Conservation (phyloP, 345 rosid genomes). For the Microcos paniculata region DNA sequence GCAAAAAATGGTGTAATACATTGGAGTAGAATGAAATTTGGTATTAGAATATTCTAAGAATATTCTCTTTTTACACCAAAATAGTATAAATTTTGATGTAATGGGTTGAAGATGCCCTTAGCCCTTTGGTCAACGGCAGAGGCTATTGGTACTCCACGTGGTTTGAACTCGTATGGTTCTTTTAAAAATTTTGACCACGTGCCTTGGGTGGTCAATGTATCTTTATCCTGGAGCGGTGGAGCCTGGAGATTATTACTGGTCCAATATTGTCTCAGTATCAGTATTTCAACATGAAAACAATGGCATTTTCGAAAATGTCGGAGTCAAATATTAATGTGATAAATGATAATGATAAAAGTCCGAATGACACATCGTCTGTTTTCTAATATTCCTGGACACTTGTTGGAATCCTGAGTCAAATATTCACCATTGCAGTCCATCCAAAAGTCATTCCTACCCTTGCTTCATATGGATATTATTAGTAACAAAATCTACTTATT, state of each 20-base stretch:
- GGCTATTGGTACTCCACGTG: background rate
- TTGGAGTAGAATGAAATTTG: too few relatives aligned
- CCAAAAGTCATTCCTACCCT: conserved; percentile 10
- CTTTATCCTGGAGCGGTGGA: too few relatives aligned
- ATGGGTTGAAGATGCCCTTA: too few relatives aligned
- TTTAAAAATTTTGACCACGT: background rate
- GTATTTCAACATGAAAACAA: too few relatives aligned
- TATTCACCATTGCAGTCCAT: background rate
- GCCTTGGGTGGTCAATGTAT: background rate
- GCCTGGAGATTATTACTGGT: background rate
- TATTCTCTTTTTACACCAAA: too few relatives aligned
- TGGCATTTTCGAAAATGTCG: background rate
- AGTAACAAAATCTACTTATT: too few relatives aligned
- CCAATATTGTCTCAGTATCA: background rate
- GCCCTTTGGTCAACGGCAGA: background rate
- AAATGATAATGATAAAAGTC: background rate
- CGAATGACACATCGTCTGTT: background rate
- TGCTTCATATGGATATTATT: too few relatives aligned
- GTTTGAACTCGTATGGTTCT: background rate
- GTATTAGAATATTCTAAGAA: too few relatives aligned
- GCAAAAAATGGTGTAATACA: too few relatives aligned
- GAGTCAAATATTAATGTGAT: background rate
- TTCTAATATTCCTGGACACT: background rate
- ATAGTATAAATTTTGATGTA: too few relatives aligned
- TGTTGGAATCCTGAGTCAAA: conserved; percentile 11